Base-by-base conservation (phyloP, 345 rosid genomes). In the Durio zibethinus region DNA sequence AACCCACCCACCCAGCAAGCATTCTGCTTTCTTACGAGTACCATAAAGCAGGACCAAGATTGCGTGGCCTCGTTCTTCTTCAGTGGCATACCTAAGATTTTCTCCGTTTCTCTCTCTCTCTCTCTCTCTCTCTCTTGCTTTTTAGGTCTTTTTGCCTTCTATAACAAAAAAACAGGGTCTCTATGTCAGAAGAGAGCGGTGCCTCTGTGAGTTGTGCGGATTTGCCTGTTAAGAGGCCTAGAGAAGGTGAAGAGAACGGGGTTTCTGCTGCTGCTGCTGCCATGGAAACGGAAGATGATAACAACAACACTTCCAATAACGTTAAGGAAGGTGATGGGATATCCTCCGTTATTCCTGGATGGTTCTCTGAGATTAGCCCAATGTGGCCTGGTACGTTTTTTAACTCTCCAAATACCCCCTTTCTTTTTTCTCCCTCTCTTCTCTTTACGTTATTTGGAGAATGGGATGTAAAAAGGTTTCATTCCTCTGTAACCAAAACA, bases 331-430 rank as follows among this genome's bases (percentile, higher is more conserved):
- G 74, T 52, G 47, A 79, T 45, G 77, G 77, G 56, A 76, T 90
- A 8, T 90, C 97, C 76, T 64, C 93, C 72, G 86, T 92, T 74
- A 90, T 92, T 50, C 88, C 93, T 72, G 97, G 93, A 33, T 92
- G 97, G 97, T 92, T 92, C 86, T 92, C 94, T 65, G 97, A 92
- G 86, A 87, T 88, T 38, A 92, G 91, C 87, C 91, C 94, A 73
- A 86, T 92, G 94, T 92, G 97, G 97, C 97, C 97, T 75, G 94
- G 97, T 92, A 20, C 33, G 82, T 80, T 42, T 81, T 81, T 59
- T 47, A 56, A 42, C 42, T 60, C 47, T 53, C 64, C 18, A 38
- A 50, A 48, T 21, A 56, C 25, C 25, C 3, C 20, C 33, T 60
- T 18, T 62, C 33, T 60, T 18, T 62, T 10, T 23, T 52, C 1